Conservation (phyloP, 1,139 yeast genomes). For the Suhomyces ambrosiae region DNA sequence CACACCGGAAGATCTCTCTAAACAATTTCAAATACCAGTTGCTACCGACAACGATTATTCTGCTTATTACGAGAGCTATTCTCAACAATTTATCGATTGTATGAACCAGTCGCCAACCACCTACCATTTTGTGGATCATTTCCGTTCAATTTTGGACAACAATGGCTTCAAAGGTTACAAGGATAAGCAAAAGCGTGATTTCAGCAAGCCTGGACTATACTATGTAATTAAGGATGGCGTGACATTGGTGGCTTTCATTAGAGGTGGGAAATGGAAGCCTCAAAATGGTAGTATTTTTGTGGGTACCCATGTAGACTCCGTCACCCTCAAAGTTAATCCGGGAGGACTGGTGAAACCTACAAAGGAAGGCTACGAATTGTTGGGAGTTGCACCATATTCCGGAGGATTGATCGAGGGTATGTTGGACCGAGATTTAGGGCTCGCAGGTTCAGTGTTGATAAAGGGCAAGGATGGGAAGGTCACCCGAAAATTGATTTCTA, state of each 20-base stretch:
- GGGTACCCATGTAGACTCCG: conserved; percentile 48
- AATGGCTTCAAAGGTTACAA: conserved; percentile 35
- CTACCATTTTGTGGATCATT: conserved; percentile 39
- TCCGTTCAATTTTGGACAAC: conserved; percentile 26
- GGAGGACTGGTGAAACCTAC: conserved; percentile 20
- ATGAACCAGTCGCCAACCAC: conserved; percentile 47
- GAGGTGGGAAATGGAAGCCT: conserved; percentile 45
- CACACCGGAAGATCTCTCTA: too few relatives aligned
- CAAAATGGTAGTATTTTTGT: conserved; percentile 40
- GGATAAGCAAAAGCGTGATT: conserved; percentile 22
- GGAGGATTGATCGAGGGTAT: conserved; percentile 40
- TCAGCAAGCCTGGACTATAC: conserved; percentile 23
- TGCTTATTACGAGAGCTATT: conserved; percentile 21
- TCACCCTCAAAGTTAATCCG: conserved; percentile 44
- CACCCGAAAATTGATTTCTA: conserved; percentile 32
- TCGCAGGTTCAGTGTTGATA: conserved; percentile 47
- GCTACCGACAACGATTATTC: conserved; percentile 1
- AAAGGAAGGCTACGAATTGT: conserved; percentile 41
- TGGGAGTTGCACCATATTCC: conserved; percentile 49
- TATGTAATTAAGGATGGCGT: conserved; percentile 41
- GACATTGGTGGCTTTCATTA: conserved; percentile 41
- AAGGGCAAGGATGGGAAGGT: conserved; percentile 27
- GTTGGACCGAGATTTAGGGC: conserved; percentile 50
- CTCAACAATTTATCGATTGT: conserved; percentile 39
- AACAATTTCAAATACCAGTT: too few relatives aligned